Evolutionary conservation across 768 basidiomycete species (phyloP), one percentile per base, ranked within the genome.

Genomic region (Chiua virens): DNA sequence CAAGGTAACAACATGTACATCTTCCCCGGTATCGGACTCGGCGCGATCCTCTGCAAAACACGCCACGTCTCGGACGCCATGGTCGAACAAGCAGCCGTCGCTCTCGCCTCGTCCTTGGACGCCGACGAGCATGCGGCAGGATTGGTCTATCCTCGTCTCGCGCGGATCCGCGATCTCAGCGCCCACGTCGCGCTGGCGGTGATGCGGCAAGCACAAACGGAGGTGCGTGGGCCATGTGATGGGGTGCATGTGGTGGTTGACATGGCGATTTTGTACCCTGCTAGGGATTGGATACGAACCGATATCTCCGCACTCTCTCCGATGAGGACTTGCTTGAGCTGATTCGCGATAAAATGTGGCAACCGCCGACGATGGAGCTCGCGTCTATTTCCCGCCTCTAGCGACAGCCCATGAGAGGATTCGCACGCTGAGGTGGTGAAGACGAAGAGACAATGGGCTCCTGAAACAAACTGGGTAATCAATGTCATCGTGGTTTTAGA

Each of bases 1-100:
- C 89, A 91, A 65, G 87, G 87, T 10, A 91, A 91, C 68, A 91
- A 89, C 70, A 86, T 89, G 84, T 84, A 83, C 67, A 81, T 83
- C 58, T 82, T 81, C 68, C 79, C 78, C 17, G 77, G 78, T 17
- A 69, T 88, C 50, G 87, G 86, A 1, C 69, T 87, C 53, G 86
- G 86, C 5, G 60, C 79, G 9, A 81, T 86, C 58, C 71, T 87
- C 38, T 73, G 80, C 54, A 75, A 79, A 56, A 76, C 85, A 3
- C 73, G 66, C 15, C 79, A 77, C 47, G 75, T 90, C 46, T 86
- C 88, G 18, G 83, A 86, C 49, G 62, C 69, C 11, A 87, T 91
- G 82, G 75, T 91, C 41, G 85, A 89, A 56, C 79, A 80, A 47
- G 79, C 83, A 0, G 72, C 87, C 2, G 73, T 86, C 34, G 79